A percentile compares a stretch with the other conserved stretches of the same genome.
These are phyloP conservation scores for Trypanosoma conorhini DNA, from an alignment of 208 protist species.

Conservation along the genomic window DNA sequence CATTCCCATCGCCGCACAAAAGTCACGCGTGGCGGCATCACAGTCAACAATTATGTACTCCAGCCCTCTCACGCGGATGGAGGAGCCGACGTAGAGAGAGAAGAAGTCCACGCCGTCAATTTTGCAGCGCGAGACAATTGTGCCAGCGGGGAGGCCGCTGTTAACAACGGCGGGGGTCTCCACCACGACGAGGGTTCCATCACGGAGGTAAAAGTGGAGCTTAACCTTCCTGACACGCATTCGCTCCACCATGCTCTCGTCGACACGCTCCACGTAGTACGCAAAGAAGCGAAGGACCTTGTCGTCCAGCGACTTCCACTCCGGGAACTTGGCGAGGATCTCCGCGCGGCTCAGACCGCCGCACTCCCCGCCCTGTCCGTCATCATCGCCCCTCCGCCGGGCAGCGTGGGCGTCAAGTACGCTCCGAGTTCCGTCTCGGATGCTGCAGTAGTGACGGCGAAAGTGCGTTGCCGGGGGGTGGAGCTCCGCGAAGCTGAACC, in stretches of 20 bases:
- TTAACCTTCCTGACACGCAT: slow-evolving; percentile 91
- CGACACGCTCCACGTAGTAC: slow-evolving; percentile 95
- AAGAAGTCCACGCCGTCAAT: slow-evolving; percentile 72
- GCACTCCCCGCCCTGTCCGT: slow-evolving; percentile 36
- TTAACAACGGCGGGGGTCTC: slow-evolving; percentile 93
- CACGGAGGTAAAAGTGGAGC: slow-evolving; percentile 93
- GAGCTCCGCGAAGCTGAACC: slow-evolving; percentile 78
- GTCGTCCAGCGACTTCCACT: slow-evolving; percentile 91
- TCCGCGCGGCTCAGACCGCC: slow-evolving; percentile 58
- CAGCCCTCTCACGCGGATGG: slow-evolving; percentile 82
- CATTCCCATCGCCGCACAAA: slow-evolving; percentile 83
- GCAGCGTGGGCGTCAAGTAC: slow-evolving; percentile 30
- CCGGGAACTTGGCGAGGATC: slow-evolving; percentile 73
- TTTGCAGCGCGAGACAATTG: slow-evolving; percentile 85
- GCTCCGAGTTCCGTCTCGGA: slow-evolving; percentile 53
- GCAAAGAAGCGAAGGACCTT: slow-evolving; percentile 96
- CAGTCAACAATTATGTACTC: slow-evolving; percentile 93
- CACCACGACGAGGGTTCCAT: slow-evolving; percentile 93
- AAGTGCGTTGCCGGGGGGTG: slow-evolving; percentile 48
- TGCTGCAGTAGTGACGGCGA: slow-evolving; percentile 49
- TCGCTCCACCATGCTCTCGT: slow-evolving; percentile 88
- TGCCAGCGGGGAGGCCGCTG: slow-evolving; percentile 92
- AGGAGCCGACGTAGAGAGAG: slow-evolving; percentile 81
- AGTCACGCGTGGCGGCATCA: slow-evolving; percentile 94
- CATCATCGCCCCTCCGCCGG: neutral